A percentile compares a stretch with the other conserved stretches of the same genome.
Evolutionary conservation across 345 rosid species (phyloP).

Genomic region (Eucalyptus virginea): DNA sequence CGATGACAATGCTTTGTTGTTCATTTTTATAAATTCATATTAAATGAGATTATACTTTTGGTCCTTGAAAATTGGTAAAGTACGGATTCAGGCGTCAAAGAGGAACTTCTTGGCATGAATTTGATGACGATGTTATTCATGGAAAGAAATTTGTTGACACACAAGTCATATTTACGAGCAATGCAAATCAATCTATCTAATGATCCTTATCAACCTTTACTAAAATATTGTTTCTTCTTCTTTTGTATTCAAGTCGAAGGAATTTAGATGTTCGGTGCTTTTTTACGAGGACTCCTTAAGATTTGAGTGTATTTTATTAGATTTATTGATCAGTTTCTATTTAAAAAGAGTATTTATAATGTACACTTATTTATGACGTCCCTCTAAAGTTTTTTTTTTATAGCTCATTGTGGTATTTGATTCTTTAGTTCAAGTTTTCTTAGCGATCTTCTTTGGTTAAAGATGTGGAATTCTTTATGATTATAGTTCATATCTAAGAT

Average conservation of each 20-base stretch:
- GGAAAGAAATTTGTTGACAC: not conserved
- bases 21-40: not conserved
- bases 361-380: no score
- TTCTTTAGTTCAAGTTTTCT: no score
- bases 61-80: not conserved
- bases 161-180: not conserved
- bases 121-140: not conserved
- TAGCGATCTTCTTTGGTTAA: no score
- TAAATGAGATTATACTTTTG: not conserved
- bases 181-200: not conserved
- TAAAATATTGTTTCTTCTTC: not conserved
- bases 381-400: not conserved
- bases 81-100: not conserved
- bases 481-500: no score
- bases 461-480: no score
- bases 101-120: not conserved
- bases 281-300: not conserved
- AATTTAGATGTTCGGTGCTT: not conserved
- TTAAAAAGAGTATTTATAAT: no score
- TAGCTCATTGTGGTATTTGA: not conserved
- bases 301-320: not conserved
- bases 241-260: not conserved
- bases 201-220: no score
- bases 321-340: not conserved
- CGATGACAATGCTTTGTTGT: not conserved